Evolutionary conservation across 345 rosid species (phyloP).

Genomic region (Viola odorata): DNA sequence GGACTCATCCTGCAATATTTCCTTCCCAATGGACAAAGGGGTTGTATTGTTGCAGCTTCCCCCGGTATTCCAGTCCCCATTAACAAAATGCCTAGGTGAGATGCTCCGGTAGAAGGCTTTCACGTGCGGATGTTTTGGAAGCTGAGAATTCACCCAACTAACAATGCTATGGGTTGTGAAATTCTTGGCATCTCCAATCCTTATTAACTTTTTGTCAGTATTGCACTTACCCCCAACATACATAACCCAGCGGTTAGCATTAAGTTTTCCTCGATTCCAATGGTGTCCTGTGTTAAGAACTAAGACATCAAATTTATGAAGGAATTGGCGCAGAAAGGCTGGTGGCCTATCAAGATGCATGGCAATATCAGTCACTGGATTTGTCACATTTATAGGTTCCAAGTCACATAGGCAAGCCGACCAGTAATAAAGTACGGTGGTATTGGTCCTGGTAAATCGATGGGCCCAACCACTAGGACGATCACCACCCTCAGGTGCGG

Average conservation of each 20-base stretch:
- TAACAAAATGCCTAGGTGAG: constrained; percentile 72
- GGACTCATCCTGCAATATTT: constrained; percentile 55
- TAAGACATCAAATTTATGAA: constrained; percentile 53
- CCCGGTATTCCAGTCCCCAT: constrained; percentile 87
- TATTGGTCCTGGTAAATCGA: constrained; percentile 58
- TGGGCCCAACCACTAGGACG: constrained; percentile 83
- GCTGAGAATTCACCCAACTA: constrained; percentile 62
- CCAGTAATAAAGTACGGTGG: constrained; percentile 72
- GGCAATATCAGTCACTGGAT: constrained; percentile 51
- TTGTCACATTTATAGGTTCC: constrained; percentile 40
- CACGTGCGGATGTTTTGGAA: constrained; percentile 43
- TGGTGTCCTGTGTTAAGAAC: constrained; percentile 82
- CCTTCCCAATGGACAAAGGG: constrained; percentile 74
- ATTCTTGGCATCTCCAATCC: constrained; percentile 60
- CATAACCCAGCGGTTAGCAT: constrained; percentile 71
- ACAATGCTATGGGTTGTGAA: constrained; percentile 66
- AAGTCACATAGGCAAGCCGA: constrained; percentile 66
- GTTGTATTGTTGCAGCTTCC: constrained; percentile 73
- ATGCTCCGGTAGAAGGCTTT: constrained; percentile 70
- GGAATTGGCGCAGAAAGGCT: constrained; percentile 49
- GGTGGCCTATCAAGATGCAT: constrained; percentile 91
- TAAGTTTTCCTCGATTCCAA: constrained; percentile 74
- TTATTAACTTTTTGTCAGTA: constrained; percentile 45
- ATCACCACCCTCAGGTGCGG: constrained; percentile 37
- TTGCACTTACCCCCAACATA: constrained; percentile 51